Evolutionary conservation across 2,329 filamentous ascomycete species (phyloP).

Genomic region (Talaromyces rugulosus): DNA sequence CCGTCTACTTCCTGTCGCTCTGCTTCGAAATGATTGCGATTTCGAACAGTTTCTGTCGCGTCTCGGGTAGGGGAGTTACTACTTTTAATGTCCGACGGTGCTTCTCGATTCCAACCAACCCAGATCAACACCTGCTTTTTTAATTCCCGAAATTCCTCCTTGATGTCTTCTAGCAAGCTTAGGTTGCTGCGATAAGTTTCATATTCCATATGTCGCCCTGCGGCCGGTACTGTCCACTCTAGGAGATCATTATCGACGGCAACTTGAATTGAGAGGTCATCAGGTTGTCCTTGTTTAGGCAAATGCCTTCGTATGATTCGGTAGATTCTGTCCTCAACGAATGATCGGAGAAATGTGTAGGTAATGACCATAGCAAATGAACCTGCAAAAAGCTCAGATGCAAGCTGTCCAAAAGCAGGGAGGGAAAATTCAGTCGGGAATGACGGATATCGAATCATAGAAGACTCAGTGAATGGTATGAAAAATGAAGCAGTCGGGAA

Average conservation of each 20-base stretch:
- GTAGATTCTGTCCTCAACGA: conserved; percentile 38
- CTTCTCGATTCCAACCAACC: conserved; percentile 23
- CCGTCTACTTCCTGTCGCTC: not conserved
- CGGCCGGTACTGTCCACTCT: conserved; percentile 39
- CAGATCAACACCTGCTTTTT: conserved; percentile 28
- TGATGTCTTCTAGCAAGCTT: conserved; percentile 33
- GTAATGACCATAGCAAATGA: conserved; percentile 34
- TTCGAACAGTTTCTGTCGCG: not conserved
- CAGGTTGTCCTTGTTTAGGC: conserved; percentile 38
- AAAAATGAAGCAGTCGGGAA: conserved; percentile 29
- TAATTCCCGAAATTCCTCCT: conserved; percentile 30
- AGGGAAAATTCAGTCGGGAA: conserved; percentile 26
- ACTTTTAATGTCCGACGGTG: conserved; percentile 15
- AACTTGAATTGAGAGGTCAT: conserved; percentile 39
- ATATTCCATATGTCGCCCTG: conserved; percentile 38
- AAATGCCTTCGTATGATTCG: conserved; percentile 35
- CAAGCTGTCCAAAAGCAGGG: conserved; percentile 22
- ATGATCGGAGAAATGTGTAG: conserved; percentile 33
- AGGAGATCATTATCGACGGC: conserved; percentile 41
- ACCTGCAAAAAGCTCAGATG: conserved; percentile 25
- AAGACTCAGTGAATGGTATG: conserved; percentile 33
- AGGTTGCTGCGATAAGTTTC: conserved; percentile 34
- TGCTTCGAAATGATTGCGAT: not conserved
- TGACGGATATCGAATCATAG: conserved; percentile 30
- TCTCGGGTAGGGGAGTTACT: not conserved